These are phyloP conservation scores for Nemania abortiva DNA, from an alignment of 2,329 filamentous ascomycete species.

Conservation along the genomic window DNA sequence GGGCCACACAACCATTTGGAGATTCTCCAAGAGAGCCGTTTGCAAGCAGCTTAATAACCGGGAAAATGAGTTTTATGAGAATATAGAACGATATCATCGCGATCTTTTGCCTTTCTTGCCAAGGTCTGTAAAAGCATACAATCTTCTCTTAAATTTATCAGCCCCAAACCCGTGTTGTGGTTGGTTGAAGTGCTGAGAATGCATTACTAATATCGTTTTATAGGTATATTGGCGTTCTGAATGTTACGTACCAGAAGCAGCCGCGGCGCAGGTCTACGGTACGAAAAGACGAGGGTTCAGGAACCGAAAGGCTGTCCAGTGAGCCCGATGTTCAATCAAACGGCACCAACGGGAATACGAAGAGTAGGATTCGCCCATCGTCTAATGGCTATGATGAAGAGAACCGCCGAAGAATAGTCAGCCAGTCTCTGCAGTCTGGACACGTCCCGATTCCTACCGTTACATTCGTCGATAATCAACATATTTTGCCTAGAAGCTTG, in stretches of 20 bases:
- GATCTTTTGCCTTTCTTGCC: conserved; percentile 92
- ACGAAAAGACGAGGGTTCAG: conserved; percentile 61
- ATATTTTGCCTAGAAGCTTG: conserved; percentile 89
- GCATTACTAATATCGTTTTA: conserved; percentile 43
- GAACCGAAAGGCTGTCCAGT: conserved; percentile 41
- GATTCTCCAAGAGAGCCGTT: conserved; percentile 93
- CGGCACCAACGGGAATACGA: conserved; percentile 40
- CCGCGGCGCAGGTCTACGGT: conserved; percentile 72
- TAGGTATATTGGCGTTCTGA: conserved; percentile 96
- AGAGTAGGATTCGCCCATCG: conserved; percentile 30
- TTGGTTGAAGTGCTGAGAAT: neutral
- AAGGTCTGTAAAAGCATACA: conserved; percentile 65
- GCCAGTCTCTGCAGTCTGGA: conserved; percentile 79
- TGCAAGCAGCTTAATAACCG: conserved; percentile 98
- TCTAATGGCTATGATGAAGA: conserved; percentile 41
- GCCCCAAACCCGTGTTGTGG: neutral
- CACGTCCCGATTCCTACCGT: conserved; percentile 83
- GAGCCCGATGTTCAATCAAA: conserved; percentile 55
- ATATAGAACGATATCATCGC: conserved; percentile 89
- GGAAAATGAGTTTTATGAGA: conserved; percentile 99
- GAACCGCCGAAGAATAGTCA: conserved; percentile 63
- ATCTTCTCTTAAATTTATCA: conserved; percentile 11
- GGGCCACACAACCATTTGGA: conserved; percentile 94
- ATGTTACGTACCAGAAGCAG: conserved; percentile 92
- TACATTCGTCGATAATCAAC: conserved; percentile 91